A percentile compares a stretch with the other conserved stretches of the same genome.
phyloP scores from a whole-genome alignment of 78 protist species.

The Dictyostelium purpureum region DNA sequence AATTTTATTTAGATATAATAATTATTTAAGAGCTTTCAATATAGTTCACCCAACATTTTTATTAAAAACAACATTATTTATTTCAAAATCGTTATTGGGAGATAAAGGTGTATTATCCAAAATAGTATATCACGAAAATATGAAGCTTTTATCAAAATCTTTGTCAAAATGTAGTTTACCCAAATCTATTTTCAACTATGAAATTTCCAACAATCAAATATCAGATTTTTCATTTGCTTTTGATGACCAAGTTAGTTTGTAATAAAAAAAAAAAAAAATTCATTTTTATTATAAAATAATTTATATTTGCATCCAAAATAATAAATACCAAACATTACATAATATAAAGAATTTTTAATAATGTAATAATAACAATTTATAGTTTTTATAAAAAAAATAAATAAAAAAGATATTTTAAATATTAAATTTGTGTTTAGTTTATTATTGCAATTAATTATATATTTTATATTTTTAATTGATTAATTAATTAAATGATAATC shows the following conservation, averaged over 20 bases:
- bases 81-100: neutral
- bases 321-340: no score
- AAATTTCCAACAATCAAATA: slow-evolving; percentile 35
- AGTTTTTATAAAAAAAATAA: no score
- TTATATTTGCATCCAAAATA: no score
- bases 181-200: slow-evolving; percentile 42
- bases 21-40: slow-evolving; percentile 14
- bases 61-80: slow-evolving; percentile 25
- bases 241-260: neutral
- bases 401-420: no score
- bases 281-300: no score
- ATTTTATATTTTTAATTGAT: neutral
- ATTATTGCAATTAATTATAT: no score
- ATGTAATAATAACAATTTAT: no score
- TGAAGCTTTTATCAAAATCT: neutral
- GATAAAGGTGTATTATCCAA: neutral
- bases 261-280: neutral
- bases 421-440: no score
- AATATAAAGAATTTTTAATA: no score
- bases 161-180: slow-evolving; percentile 14
- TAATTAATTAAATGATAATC: slow-evolving; percentile 28
- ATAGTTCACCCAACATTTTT: slow-evolving; percentile 60
- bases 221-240: slow-evolving; percentile 12
- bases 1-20: slow-evolving; percentile 13
- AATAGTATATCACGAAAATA: slow-evolving; percentile 44